A percentile compares a stretch with the other conserved stretches of the same genome.
These are phyloP conservation scores for Ilyonectria destructans DNA, from an alignment of 2,329 filamentous ascomycete genomes.

Conservation along the genomic window DNA sequence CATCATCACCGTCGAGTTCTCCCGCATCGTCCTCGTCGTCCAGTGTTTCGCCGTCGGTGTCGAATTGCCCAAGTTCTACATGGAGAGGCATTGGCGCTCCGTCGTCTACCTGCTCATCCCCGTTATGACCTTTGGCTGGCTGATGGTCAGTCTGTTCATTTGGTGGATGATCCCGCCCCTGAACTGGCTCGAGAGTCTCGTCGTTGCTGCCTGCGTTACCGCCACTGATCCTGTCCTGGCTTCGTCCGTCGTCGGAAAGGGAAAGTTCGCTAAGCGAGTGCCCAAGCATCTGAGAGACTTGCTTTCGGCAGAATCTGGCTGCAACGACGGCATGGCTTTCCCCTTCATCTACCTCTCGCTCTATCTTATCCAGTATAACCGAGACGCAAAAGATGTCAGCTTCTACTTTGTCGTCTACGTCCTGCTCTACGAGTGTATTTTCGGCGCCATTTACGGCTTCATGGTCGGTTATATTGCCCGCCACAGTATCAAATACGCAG, in stretches of 20 bases:
- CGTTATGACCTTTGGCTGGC: conserved; percentile 98
- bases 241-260: conserved; percentile 98
- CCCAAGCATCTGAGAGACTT: conserved; percentile 97
- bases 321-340: conserved; percentile 99
- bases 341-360: conserved; percentile 95
- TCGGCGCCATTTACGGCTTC: conserved; percentile 92
- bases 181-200: conserved; percentile 91
- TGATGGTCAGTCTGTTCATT: conserved; percentile 92
- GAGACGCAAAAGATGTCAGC: conserved; percentile 77
- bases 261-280: conserved; percentile 97
- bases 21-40: conserved; percentile 89
- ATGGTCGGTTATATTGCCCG: conserved; percentile 90
- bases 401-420: conserved; percentile 92
- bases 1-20: conserved; percentile 91
- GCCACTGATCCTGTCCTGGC: conserved; percentile 97
- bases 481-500: conserved; percentile 90
- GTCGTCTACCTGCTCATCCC: conserved; percentile 90
- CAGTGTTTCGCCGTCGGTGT: conserved; percentile 95
- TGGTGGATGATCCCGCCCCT: conserved; percentile 90
- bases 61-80: conserved; percentile 93
- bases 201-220: conserved; percentile 92
- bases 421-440: conserved; percentile 95
- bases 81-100: conserved; percentile 98
- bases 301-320: conserved; percentile 95
- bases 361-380: conserved; percentile 89